Evolutionary conservation across 2,329 filamentous ascomycete genomes (phyloP).

Genomic region (Penicillium nordicum): DNA sequence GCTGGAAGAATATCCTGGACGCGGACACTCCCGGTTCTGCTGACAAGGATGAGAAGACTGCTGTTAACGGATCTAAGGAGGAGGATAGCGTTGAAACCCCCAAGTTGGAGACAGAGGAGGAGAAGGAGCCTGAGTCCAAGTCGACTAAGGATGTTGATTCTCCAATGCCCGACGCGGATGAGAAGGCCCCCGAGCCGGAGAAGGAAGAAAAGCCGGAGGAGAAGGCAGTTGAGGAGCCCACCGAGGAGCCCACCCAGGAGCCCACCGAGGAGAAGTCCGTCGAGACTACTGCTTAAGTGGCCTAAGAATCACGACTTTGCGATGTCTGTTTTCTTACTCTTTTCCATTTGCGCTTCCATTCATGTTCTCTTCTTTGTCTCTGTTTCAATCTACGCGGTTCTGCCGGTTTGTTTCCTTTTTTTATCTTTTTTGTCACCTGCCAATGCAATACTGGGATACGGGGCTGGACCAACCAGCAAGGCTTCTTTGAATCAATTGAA

Average conservation of each 20-base stretch:
- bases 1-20: slow-evolving; percentile 83
- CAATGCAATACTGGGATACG: slow-evolving; percentile 14
- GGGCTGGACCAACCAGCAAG: slow-evolving; percentile 10
- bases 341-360: slow-evolving; percentile 17
- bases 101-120: slow-evolving; percentile 31
- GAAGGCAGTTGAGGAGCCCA: slow-evolving; percentile 28
- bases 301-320: slow-evolving; percentile 7
- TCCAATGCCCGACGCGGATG: slow-evolving; percentile 39
- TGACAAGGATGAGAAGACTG: slow-evolving; percentile 45
- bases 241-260: slow-evolving; percentile 27
- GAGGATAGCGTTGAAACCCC: slow-evolving; percentile 32
- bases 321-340: slow-evolving; percentile 3
- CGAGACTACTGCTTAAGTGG: slow-evolving; percentile 26
- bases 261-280: slow-evolving; percentile 26
- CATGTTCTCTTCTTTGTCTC: slow-evolving; percentile 12
- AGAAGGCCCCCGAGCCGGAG: slow-evolving; percentile 29
- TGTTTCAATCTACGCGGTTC: slow-evolving; percentile 7
- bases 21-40: slow-evolving; percentile 49
- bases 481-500: slow-evolving; percentile 14
- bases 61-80: slow-evolving; percentile 44
- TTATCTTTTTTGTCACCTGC: slow-evolving; percentile 6
- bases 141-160: slow-evolving; percentile 35
- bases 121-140: slow-evolving; percentile 36
- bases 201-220: slow-evolving; percentile 29
- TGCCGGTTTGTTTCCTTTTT: slow-evolving; percentile 4